A percentile compares a stretch with the other conserved stretches of the same genome.
Evolutionary conservation across 345 rosid genomes (phyloP).

Genomic region (Pelargonium nanum): DNA sequence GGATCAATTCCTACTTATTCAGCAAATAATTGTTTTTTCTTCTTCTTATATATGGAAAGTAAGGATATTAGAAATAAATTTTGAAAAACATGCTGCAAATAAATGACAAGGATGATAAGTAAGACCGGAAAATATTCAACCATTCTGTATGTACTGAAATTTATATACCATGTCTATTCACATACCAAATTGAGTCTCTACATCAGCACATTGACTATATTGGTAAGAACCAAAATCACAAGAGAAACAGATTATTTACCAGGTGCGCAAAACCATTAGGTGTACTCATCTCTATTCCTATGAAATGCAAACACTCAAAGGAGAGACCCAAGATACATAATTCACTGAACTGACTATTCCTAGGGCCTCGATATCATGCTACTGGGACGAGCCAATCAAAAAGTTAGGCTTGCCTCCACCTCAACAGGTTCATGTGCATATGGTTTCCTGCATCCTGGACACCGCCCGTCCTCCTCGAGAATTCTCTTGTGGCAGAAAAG

Average conservation of each 20-base stretch:
- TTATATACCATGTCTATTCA: constrained; percentile 66
- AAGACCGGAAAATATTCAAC: not conserved
- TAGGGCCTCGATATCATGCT: constrained; percentile 85
- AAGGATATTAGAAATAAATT: no score
- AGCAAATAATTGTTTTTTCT: no score
- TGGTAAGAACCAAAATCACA: constrained; percentile 42
- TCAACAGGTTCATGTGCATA: constrained; percentile 43
- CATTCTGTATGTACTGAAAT: constrained; percentile 7
- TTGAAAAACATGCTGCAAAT: no score
- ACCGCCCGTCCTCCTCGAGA: constrained; percentile 80
- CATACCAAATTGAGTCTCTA: constrained; percentile 49
- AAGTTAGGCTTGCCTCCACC: constrained; percentile 44
- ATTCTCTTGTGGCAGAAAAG: constrained; percentile 95
- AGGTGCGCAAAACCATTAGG: constrained; percentile 37
- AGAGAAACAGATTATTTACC: constrained; percentile 38
- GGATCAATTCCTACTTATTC: no score
- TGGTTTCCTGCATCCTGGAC: constrained; percentile 90
- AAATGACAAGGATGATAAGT: no score
- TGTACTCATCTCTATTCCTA: constrained; percentile 41
- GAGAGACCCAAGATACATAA: constrained; percentile 30
- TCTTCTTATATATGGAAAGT: no score
- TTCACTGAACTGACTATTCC: constrained; percentile 19
- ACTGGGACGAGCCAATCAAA: constrained; percentile 59
- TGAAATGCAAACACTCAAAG: constrained; percentile 19
- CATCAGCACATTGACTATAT: constrained; percentile 50